A percentile compares a stretch with the other conserved stretches of the same genome.
phyloP scores from a whole-genome alignment of 345 rosid species.

The Eucalyptus sp. region DNA sequence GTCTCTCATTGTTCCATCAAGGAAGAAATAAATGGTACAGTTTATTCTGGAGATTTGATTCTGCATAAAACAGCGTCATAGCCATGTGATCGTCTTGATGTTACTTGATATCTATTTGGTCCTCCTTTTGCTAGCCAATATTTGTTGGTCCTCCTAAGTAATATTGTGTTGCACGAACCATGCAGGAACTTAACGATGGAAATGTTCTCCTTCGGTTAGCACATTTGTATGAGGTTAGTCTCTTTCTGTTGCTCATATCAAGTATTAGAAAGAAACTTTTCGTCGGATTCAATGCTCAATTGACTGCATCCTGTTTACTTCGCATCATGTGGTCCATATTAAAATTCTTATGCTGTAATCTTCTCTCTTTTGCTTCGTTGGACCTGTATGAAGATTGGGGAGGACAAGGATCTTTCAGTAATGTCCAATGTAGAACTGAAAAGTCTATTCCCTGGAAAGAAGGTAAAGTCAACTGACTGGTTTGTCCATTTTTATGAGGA shows the following conservation, averaged over 20 bases:
- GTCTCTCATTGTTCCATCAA: neutral
- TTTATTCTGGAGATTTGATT: neutral
- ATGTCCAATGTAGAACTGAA: conserved; percentile 32
- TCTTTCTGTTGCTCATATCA: neutral
- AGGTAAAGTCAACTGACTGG: conserved; percentile 9
- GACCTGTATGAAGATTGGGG: conserved; percentile 22
- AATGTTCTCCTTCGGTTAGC: conserved; percentile 78
- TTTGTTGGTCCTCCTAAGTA: neutral
- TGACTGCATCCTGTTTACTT: neutral
- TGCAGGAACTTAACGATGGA: conserved; percentile 75
- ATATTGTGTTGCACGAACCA: neutral
- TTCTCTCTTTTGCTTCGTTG: neutral
- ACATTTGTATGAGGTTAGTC: conserved; percentile 75
- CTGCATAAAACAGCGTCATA: neutral
- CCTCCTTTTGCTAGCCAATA: neutral
- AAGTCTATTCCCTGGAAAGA: conserved; percentile 30
- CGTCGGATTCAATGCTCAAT: neutral
- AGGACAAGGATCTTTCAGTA: conserved; percentile 40
- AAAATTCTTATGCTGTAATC: neutral
- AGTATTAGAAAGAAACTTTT: neutral
- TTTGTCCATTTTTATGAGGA: neutral
- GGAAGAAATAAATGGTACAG: neutral
- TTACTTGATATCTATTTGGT: neutral
- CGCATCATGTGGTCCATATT: neutral
- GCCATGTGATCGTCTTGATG: neutral